phyloP scores from a whole-genome alignment of 2,329 filamentous ascomycete species.

The Exophiala dermatitidis region DNA sequence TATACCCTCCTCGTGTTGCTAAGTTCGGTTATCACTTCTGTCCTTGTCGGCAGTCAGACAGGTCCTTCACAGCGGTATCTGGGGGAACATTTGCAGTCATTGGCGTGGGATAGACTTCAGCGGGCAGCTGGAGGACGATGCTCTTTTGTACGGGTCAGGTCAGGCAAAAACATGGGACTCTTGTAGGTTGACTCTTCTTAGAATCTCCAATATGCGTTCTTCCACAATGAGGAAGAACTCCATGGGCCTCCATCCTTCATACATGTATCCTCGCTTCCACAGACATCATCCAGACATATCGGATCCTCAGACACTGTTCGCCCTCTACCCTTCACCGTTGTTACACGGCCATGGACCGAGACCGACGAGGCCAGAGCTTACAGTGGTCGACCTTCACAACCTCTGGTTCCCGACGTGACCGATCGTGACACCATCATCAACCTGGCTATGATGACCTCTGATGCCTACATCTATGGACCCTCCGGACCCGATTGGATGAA shows the following conservation, averaged over 20 bases:
- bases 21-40: too few relatives aligned
- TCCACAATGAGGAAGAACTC: not conserved
- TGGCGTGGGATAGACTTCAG: not conserved
- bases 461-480: constrained; percentile 20
- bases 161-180: not conserved
- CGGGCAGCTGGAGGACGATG: not conserved
- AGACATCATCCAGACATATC: not conserved
- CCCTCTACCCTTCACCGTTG: not conserved
- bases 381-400: not conserved
- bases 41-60: too few relatives aligned
- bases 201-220: not conserved
- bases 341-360: not conserved
- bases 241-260: not conserved
- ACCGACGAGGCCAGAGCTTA: not conserved
- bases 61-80: too few relatives aligned
- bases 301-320: not conserved
- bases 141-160: not conserved
- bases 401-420: constrained; percentile 23
- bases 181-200: not conserved
- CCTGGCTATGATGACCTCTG: constrained; percentile 22
- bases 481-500: constrained; percentile 22
- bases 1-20: too few relatives aligned
- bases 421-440: constrained; percentile 24
- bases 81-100: too few relatives aligned
- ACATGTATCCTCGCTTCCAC: not conserved